phyloP scores from a whole-genome alignment of 2,329 filamentous ascomycete species.

The Monosporascus sp. region DNA sequence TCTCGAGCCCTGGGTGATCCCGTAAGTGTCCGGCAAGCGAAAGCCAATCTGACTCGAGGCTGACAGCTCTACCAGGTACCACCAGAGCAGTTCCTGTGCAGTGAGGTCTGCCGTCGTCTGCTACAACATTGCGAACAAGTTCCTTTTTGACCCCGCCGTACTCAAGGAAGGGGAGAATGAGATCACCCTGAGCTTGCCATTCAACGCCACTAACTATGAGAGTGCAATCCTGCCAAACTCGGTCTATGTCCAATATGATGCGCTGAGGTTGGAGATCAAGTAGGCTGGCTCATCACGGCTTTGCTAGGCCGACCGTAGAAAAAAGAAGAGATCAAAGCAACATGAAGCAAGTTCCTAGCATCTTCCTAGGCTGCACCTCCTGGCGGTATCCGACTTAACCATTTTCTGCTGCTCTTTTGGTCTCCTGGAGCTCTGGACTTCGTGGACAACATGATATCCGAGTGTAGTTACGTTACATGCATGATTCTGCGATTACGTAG shows the following conservation, averaged over 20 bases:
- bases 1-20: constrained; percentile 51
- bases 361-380: too few species aligned
- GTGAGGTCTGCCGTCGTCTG: constrained; percentile 56
- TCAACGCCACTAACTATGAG: constrained; percentile 54
- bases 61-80: constrained; percentile 26
- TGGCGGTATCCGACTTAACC: too few species aligned
- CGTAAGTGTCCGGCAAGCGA: constrained; percentile 22
- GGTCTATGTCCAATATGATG: constrained; percentile 63
- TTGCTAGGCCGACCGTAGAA: too few species aligned
- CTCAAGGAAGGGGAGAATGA: constrained; percentile 49
- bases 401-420: too few species aligned
- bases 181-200: constrained; percentile 53
- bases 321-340: too few species aligned
- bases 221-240: constrained; percentile 48
- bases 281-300: background rate
- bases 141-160: constrained; percentile 45
- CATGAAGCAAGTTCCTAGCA: too few species aligned
- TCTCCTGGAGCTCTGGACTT: too few species aligned
- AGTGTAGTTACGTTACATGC: background rate
- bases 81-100: constrained; percentile 55
- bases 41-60: background rate
- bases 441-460: background rate
- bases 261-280: constrained; percentile 51
- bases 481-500: background rate
- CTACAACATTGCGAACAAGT: constrained; percentile 57